Evolutionary conservation across 176 grass and related monocot genomes (phyloP).

Genomic region (Guadua angustifolia): DNA sequence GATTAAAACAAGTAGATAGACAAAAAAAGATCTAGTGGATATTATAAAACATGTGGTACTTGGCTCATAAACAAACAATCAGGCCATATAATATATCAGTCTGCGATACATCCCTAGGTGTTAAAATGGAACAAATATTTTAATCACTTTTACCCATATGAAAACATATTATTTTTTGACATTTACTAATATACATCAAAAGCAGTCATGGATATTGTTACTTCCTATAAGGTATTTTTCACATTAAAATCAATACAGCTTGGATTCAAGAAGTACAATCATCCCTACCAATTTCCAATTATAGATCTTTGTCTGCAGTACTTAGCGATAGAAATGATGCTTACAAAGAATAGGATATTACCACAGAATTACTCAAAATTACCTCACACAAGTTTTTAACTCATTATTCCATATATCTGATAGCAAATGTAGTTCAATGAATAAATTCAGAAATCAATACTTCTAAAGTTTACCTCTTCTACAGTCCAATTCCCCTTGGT

Average conservation of each 20-base stretch:
- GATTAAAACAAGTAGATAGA: constrained; percentile 17
- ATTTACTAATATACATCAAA: background rate
- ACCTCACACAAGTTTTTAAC: background rate
- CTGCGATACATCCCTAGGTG: background rate
- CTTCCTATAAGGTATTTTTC: background rate
- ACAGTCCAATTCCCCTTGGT: constrained; percentile 87
- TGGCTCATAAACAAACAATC: background rate
- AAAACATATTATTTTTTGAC: background rate
- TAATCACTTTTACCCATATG: background rate
- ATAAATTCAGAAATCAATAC: background rate
- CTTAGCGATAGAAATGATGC: background rate
- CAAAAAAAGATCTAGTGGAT: background rate
- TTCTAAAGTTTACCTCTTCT: constrained; percentile 65
- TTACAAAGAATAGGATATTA: background rate
- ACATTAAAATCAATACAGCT: background rate
- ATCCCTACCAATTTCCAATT: background rate
- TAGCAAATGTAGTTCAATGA: background rate
- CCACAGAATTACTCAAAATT: background rate
- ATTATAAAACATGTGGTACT: background rate
- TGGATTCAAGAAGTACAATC: background rate
- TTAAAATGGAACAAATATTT: background rate
- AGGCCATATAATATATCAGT: background rate
- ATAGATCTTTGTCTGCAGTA: background rate
- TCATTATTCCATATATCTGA: background rate
- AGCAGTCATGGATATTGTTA: background rate